Conservation (phyloP, 768 basidiomycete genomes). For the Neoboletus magnificus region DNA sequence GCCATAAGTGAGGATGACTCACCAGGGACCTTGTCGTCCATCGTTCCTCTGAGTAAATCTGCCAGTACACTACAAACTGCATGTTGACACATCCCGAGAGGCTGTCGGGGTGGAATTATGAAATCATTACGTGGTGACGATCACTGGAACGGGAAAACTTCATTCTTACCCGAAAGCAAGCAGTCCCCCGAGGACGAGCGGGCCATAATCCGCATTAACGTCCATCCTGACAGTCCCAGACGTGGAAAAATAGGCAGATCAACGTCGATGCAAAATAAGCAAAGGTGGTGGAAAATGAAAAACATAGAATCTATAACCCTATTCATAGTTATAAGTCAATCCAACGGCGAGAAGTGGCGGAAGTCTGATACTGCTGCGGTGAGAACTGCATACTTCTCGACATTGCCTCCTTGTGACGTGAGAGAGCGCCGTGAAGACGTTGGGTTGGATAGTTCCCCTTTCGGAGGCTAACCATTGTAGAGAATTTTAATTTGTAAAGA, state of each 20-base stretch:
- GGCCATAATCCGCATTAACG: slow-evolving; percentile 12
- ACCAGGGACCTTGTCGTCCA: slow-evolving; percentile 21
- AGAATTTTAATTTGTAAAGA: background rate
- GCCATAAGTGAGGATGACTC: background rate
- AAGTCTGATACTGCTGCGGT: background rate
- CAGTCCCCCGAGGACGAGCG: slow-evolving; percentile 22
- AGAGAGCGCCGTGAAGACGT: background rate
- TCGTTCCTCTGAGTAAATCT: slow-evolving; percentile 12
- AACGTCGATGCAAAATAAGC: background rate
- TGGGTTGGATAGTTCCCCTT: background rate
- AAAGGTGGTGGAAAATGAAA: background rate
- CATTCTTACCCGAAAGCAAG: slow-evolving; percentile 18
- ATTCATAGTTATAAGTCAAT: slow-evolving; percentile 5
- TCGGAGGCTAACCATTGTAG: background rate
- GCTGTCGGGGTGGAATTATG: slow-evolving; percentile 3
- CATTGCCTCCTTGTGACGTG: background rate
- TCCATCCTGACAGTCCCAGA: background rate
- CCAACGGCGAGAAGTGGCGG: background rate
- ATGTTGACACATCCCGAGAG: slow-evolving; percentile 27
- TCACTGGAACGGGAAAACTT: background rate
- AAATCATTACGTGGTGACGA: background rate
- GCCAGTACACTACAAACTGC: slow-evolving; percentile 26
- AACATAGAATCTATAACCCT: background rate
- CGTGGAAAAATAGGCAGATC: slow-evolving; percentile 1
- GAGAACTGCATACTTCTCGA: background rate